Conservation (phyloP, 768 basidiomycete genomes). For the Phanerochaete sordida region DNA sequence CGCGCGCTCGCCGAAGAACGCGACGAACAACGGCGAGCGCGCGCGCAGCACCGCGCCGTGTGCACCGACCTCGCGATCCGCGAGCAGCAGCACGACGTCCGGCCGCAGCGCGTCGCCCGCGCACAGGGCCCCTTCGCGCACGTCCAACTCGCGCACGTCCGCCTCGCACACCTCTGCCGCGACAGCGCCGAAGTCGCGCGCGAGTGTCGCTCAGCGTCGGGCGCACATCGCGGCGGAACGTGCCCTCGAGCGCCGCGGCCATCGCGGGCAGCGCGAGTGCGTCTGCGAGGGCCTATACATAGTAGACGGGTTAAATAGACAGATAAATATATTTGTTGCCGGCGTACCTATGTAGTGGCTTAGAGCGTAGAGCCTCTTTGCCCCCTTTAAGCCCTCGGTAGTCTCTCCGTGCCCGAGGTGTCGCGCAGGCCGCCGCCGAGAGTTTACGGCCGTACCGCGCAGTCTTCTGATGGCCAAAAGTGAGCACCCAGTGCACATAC, state of each 20-base stretch:
- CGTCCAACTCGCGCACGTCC: too few relatives aligned
- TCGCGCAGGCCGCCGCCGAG: too few relatives aligned
- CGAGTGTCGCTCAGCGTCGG: slow-evolving; percentile 53
- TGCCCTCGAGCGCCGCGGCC: slow-evolving; percentile 49
- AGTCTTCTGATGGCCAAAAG: too few relatives aligned
- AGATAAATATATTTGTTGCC: too few relatives aligned
- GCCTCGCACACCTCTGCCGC: not conserved
- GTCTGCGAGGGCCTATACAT: slow-evolving; percentile 48
- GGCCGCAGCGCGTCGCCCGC: slow-evolving; percentile 35
- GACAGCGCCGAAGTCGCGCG: slow-evolving; percentile 39
- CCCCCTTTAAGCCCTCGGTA: too few relatives aligned
- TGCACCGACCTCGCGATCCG: slow-evolving; percentile 59
- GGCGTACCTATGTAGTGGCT: too few relatives aligned
- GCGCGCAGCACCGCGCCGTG: slow-evolving; percentile 80
- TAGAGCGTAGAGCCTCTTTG: too few relatives aligned
- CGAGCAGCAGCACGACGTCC: slow-evolving; percentile 71
- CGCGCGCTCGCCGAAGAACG: slow-evolving; percentile 76
- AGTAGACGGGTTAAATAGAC: too few relatives aligned
- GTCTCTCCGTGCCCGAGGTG: too few relatives aligned
- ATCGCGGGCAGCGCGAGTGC: slow-evolving; percentile 58
- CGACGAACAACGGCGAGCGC: slow-evolving; percentile 78
- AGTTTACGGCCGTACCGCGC: too few relatives aligned
- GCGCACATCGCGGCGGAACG: slow-evolving; percentile 50
- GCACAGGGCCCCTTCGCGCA: not conserved
- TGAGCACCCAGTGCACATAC: too few relatives aligned